phyloP scores from a whole-genome alignment of 2,329 filamentous ascomycete genomes.

The Xylaria sp. region DNA sequence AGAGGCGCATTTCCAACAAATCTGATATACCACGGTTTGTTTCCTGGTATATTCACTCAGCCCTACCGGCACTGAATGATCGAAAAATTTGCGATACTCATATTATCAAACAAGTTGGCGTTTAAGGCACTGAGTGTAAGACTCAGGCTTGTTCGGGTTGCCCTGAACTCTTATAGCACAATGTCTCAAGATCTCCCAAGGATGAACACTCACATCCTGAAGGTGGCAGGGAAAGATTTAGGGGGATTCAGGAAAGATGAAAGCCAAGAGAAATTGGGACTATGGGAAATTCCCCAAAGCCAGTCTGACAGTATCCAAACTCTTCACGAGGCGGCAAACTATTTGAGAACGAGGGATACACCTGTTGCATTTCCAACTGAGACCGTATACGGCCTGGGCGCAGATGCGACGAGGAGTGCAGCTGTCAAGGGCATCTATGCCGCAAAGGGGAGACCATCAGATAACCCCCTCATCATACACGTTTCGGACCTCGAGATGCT shows the following conservation, averaged over 20 bases:
- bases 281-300: slow-evolving; percentile 33
- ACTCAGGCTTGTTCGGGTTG: slow-evolving; percentile 32
- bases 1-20: neutral
- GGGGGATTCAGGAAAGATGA: slow-evolving; percentile 32
- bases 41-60: no score
- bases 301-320: slow-evolving; percentile 28
- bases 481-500: slow-evolving; percentile 81
- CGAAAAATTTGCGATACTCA: neutral
- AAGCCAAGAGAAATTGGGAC: slow-evolving; percentile 27
- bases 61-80: neutral
- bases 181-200: slow-evolving; percentile 37
- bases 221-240: slow-evolving; percentile 26
- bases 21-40: neutral
- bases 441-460: slow-evolving; percentile 86
- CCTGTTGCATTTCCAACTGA: slow-evolving; percentile 97
- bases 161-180: slow-evolving; percentile 32
- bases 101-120: slow-evolving; percentile 33
- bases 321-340: slow-evolving; percentile 66
- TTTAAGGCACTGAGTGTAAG: slow-evolving; percentile 17
- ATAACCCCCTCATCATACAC: slow-evolving; percentile 96
- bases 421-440: slow-evolving; percentile 91
- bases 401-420: slow-evolving; percentile 83
- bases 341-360: slow-evolving; percentile 65
- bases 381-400: slow-evolving; percentile 96
- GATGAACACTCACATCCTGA: slow-evolving; percentile 30